A percentile compares a stretch with the other conserved stretches of the same genome.
phyloP scores from a whole-genome alignment of 192 early-diverging fungal species.

The Ramicandelaber brevisporus region DNA sequence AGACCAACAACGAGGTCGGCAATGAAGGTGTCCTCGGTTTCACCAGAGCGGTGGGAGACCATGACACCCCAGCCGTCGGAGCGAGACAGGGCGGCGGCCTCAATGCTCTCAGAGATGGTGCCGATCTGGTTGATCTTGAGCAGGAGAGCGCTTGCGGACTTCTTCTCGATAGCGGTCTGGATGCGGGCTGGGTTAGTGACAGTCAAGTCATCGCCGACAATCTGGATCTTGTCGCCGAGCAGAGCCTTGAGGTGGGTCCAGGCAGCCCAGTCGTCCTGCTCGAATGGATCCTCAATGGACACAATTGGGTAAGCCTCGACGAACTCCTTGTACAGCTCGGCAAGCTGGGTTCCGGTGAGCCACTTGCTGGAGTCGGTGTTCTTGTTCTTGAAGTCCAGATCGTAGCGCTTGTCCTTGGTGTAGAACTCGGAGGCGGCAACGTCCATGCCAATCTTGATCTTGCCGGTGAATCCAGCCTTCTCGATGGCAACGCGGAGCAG shows the following conservation, averaged over 20 bases:
- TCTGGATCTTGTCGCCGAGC: constrained; percentile 44
- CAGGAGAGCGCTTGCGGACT: constrained; percentile 78
- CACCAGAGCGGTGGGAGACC: constrained; percentile 97
- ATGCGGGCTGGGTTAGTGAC: constrained; percentile 96
- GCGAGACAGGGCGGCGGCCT: constrained; percentile 48
- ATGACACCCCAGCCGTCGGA: constrained; percentile 94
- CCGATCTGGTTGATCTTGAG: constrained; percentile 99
- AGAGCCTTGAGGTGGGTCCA: constrained; percentile 53
- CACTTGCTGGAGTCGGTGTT: constrained; percentile 47
- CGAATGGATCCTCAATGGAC: constrained; percentile 97
- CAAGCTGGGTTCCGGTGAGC: constrained; percentile 51
- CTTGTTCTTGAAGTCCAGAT: constrained; percentile 92
- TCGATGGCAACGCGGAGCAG: constrained; percentile 72
- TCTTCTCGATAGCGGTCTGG: constrained; percentile 69
- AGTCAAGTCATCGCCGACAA: constrained; percentile 93
- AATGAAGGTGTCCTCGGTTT: constrained; percentile 94
- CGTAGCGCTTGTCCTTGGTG: constrained; percentile 90
- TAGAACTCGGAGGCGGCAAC: constrained; percentile 96
- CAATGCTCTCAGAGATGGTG: constrained; percentile 85
- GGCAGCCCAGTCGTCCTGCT: constrained; percentile 94
- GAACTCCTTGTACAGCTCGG: constrained; percentile 62
- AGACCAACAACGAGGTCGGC: constrained; percentile 94
- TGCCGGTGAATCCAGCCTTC: constrained; percentile 86
- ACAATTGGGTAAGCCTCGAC: constrained; percentile 69
- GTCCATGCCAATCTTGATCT: constrained; percentile 94